These are phyloP conservation scores for Lindgomyces ingoldianus DNA, from an alignment of 495 filamentous ascomycete genomes.

Conservation along the genomic window DNA sequence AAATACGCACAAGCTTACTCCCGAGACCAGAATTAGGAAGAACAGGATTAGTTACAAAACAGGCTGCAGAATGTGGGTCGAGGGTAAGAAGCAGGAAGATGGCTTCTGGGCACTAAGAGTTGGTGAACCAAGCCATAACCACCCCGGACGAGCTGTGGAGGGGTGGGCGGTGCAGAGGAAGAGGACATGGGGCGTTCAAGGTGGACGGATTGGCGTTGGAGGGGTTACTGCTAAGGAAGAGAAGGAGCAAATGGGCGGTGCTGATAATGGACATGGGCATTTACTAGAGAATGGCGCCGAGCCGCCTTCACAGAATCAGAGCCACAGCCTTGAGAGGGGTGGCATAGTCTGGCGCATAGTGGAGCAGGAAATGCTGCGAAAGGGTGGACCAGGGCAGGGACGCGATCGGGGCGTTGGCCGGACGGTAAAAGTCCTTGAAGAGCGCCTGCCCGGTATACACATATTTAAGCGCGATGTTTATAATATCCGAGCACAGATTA, in stretches of 20 bases:
- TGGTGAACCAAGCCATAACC: slow-evolving; percentile 31
- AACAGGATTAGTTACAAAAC: slow-evolving; percentile 36
- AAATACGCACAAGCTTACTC: slow-evolving; percentile 39
- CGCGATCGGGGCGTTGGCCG: slow-evolving; percentile 32
- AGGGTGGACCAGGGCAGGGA: slow-evolving; percentile 27
- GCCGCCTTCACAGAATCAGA: not conserved
- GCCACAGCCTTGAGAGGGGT: slow-evolving; percentile 24
- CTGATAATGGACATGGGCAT: not conserved
- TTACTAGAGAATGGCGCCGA: not conserved
- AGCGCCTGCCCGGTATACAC: slow-evolving; percentile 33
- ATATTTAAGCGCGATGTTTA: slow-evolving; percentile 40
- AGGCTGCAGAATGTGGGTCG: slow-evolving; percentile 39
- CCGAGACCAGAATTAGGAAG: slow-evolving; percentile 37
- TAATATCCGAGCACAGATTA: slow-evolving; percentile 38
- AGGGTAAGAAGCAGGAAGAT: slow-evolving; percentile 34
- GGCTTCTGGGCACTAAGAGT: slow-evolving; percentile 34
- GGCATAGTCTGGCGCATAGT: slow-evolving; percentile 34
- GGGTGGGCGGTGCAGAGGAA: slow-evolving; percentile 37
- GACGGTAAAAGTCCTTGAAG: slow-evolving; percentile 30
- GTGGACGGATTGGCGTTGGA: slow-evolving; percentile 30
- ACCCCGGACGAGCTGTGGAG: slow-evolving; percentile 24
- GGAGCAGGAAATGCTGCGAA: slow-evolving; percentile 36
- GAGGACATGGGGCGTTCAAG: slow-evolving; percentile 33
- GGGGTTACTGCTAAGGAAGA: slow-evolving; percentile 36
- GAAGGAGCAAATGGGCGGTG: slow-evolving; percentile 7